phyloP scores from a whole-genome alignment of 225 moss, liverwort and hornwort species.

The Marchantia polymorpha region DNA sequence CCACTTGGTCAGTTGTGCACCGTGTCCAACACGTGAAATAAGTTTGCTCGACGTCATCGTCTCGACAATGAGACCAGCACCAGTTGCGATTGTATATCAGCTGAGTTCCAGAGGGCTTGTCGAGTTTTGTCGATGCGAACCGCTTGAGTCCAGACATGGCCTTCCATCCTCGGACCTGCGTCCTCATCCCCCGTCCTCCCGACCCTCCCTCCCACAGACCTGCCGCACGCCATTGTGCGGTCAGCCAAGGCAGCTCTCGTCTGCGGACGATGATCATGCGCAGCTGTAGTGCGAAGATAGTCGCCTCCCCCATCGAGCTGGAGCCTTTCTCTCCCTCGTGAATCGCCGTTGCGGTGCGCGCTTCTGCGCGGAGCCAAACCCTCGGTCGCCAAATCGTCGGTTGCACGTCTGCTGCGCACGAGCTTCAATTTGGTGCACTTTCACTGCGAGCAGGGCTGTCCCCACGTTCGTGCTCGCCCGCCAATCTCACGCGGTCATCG shows the following conservation, averaged over 20 bases:
- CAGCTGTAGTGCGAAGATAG: not conserved
- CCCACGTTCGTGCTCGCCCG: not conserved
- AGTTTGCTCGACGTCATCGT: not conserved
- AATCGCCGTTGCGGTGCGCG: not conserved
- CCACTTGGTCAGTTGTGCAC: constrained; percentile 5
- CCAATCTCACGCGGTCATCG: not conserved
- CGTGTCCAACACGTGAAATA: constrained; percentile 3
- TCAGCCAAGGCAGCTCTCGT: not conserved
- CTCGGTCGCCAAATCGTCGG: not conserved
- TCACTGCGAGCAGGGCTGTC: not conserved
- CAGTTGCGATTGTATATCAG: not conserved
- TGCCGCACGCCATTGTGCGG: not conserved
- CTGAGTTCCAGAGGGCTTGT: not conserved
- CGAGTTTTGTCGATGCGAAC: not conserved
- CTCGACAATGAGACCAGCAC: not conserved
- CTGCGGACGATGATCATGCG: not conserved
- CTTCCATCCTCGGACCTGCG: not conserved
- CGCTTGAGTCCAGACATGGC: not conserved
- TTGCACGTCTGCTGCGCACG: not conserved
- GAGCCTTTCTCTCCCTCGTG: not conserved
- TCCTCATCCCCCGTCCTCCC: not conserved
- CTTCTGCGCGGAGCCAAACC: not conserved
- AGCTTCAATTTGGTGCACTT: not conserved
- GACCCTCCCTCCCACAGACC: not conserved
- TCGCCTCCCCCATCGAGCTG: not conserved